phyloP scores from a whole-genome alignment of 208 protist genomes.

The Borovskyia barvae region DNA sequence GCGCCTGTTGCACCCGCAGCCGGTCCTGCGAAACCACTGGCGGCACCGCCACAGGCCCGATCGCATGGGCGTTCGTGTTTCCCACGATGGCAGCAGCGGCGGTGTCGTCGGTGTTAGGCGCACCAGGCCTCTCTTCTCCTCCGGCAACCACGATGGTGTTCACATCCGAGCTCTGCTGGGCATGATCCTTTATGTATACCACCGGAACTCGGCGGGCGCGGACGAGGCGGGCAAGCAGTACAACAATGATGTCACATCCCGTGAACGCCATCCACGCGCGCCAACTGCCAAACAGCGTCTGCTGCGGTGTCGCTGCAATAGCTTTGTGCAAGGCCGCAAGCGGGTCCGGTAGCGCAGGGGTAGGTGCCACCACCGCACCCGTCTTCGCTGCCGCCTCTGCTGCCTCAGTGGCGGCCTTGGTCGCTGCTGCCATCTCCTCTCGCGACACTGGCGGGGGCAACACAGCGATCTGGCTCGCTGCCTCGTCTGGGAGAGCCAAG shows the following conservation, averaged over 20 bases:
- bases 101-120: background rate
- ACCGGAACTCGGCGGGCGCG: conserved; percentile 61
- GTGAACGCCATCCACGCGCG: conserved; percentile 46
- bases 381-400: conserved; percentile 9
- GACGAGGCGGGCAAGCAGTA: conserved; percentile 52
- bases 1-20: conserved; percentile 62
- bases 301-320: conserved; percentile 31
- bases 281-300: conserved; percentile 58
- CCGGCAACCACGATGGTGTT: background rate
- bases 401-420: conserved; percentile 8
- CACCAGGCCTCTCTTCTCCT: background rate
- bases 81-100: background rate
- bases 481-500: conserved; percentile 18
- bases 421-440: conserved; percentile 11
- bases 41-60: conserved; percentile 10
- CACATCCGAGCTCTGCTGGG: conserved; percentile 7
- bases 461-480: conserved; percentile 20
- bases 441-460: conserved; percentile 10
- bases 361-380: background rate
- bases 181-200: conserved; percentile 54
- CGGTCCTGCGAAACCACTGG: conserved; percentile 57
- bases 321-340: conserved; percentile 19
- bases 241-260: conserved; percentile 50
- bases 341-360: conserved; percentile 2
- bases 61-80: conserved; percentile 3